Percentiles rank a stretch among this genome's conserved stretches.
Conservation (phyloP, 495 filamentous ascomycete genomes). For the Podospora pseudocomata region DNA sequence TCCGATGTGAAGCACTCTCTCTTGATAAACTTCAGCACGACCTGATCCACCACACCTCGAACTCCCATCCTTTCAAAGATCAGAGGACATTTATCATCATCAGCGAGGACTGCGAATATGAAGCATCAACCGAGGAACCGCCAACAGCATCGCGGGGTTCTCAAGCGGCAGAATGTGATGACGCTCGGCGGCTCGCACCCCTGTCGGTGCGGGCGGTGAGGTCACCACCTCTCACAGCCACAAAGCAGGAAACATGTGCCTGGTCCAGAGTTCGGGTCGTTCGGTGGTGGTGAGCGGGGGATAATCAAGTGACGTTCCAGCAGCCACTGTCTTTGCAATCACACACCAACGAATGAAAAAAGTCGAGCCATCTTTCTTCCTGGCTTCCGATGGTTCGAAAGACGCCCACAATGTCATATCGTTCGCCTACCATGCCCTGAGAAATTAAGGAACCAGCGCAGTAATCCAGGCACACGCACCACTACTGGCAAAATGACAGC, state of each 20-base stretch:
- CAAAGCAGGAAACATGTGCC: not conserved
- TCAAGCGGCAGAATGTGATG: not conserved
- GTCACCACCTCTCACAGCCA: conserved; percentile 6
- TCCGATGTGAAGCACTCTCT: not conserved
- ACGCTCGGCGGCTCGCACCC: not conserved
- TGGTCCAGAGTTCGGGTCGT: not conserved
- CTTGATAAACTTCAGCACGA: not conserved
- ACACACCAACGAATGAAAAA: not conserved
- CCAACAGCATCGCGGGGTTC: not conserved
- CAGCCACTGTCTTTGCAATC: conserved; percentile 7
- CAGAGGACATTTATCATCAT: not conserved
- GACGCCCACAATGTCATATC: not conserved
- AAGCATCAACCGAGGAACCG: not conserved
- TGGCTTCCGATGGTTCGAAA: not conserved
- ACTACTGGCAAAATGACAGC: conserved; percentile 31
- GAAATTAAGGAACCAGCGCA: not conserved
- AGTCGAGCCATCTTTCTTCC: not conserved
- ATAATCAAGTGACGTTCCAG: conserved; percentile 5
- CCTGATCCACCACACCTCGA: not conserved
- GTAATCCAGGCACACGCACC: not conserved
- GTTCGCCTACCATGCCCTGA: conserved; percentile 7
- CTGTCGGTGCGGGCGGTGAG: conserved; percentile 9
- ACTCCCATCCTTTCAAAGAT: not conserved
- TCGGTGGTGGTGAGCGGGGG: not conserved
- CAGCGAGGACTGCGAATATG: no score